Conservation (phyloP, 1,139 yeast species). For the Candida albicans region DNA sequence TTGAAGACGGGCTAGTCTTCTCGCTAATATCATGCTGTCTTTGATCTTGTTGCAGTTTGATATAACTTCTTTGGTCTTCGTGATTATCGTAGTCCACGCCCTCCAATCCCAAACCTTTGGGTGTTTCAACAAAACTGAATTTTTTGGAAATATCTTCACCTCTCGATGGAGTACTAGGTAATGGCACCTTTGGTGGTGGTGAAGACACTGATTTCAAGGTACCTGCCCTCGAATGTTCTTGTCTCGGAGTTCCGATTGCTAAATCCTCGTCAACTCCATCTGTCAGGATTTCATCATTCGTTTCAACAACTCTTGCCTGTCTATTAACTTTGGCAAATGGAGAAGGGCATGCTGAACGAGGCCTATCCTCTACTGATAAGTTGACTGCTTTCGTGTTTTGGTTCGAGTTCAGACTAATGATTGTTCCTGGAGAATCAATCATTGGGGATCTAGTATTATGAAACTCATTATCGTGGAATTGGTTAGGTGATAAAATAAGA, state of each 20-base stretch:
- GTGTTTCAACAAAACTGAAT: constrained; percentile 15
- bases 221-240: constrained; percentile 2
- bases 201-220: constrained; percentile 19
- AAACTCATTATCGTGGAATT: constrained; percentile 37
- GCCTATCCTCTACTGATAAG: constrained; percentile 18
- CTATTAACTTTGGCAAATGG: constrained; percentile 48
- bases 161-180: constrained; percentile 28
- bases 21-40: background rate
- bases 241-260: constrained; percentile 14
- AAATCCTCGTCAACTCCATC: constrained; percentile 21
- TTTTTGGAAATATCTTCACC: constrained; percentile 6
- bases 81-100: constrained; percentile 29
- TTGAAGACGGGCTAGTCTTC: constrained; percentile 7
- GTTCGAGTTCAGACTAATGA: constrained; percentile 6
- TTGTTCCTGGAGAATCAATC: constrained; percentile 11
- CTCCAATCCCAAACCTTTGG: constrained; percentile 44
- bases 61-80: constrained; percentile 6
- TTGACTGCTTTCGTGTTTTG: constrained; percentile 6
- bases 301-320: constrained; percentile 49
- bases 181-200: constrained; percentile 38
- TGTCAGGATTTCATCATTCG: constrained; percentile 29
- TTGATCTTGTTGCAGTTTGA: constrained; percentile 9
- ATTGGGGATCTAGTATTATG: constrained; percentile 23
- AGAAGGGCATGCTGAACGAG: constrained; percentile 34
- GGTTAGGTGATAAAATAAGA: constrained; percentile 43